Percentiles rank a stretch among this genome's conserved stretches.
phyloP scores from a whole-genome alignment of 371 early-diverging fungal species.

The Massospora cicadina region DNA sequence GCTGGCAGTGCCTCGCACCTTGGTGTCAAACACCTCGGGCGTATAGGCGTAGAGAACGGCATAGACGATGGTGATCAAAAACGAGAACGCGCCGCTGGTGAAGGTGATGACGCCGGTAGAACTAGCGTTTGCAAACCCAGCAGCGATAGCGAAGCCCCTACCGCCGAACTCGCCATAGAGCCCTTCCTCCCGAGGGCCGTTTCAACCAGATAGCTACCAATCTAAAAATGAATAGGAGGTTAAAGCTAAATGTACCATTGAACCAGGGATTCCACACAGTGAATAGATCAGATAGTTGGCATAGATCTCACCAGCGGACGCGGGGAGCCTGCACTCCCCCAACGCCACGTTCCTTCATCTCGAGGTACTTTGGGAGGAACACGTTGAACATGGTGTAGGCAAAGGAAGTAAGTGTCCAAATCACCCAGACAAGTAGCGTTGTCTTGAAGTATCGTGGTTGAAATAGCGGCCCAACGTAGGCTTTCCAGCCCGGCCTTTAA shows the following conservation, averaged over 20 bases:
- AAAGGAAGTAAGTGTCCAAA: conserved; percentile 59
- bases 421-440: conserved; percentile 50
- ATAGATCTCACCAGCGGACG: conserved; percentile 33
- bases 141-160: conserved; percentile 42
- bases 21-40: conserved; percentile 70
- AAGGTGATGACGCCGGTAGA: conserved; percentile 33
- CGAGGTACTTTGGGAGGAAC: conserved; percentile 55
- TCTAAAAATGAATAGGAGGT: conserved; percentile 15
- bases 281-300: conserved; percentile 59
- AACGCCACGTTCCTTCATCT: conserved; percentile 25
- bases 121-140: conserved; percentile 39
- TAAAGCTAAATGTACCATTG: conserved; percentile 26
- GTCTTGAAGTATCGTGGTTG: conserved; percentile 20
- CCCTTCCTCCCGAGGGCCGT: conserved; percentile 58
- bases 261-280: conserved; percentile 61
- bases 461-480: neutral
- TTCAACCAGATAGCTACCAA: conserved; percentile 56
- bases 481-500: too few relatives aligned
- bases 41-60: conserved; percentile 74
- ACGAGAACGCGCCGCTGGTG: conserved; percentile 43
- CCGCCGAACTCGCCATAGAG: conserved; percentile 59
- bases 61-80: conserved; percentile 58
- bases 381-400: conserved; percentile 78
- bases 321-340: conserved; percentile 20
- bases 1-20: conserved; percentile 58